Conservation (phyloP, 164 flowering plant species). For the Magnolia officinalis region DNA sequence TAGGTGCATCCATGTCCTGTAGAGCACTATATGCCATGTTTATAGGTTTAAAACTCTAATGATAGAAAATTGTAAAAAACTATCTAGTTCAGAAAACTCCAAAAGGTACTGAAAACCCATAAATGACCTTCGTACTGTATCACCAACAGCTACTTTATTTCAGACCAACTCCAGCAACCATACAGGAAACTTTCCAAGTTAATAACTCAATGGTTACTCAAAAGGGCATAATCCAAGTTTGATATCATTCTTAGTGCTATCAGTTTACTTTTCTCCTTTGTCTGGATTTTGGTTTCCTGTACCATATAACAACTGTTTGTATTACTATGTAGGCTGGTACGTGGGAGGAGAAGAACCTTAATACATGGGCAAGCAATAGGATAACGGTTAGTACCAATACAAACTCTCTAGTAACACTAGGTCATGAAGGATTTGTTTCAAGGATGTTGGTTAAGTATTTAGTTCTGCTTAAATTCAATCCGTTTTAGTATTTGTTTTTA, state of each 20-base stretch:
- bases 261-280: neutral
- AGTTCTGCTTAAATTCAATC: neutral
- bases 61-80: no score
- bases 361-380: conserved; percentile 74
- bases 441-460: neutral
- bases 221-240: no score
- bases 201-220: no score
- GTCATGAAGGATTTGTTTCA: neutral
- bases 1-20: no score
- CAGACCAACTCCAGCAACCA: no score
- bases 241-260: neutral
- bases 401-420: neutral
- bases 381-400: conserved; percentile 56
- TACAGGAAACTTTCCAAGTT: no score
- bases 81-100: no score
- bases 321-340: conserved; percentile 73
- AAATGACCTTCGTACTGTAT: no score
- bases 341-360: conserved; percentile 94
- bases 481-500: neutral
- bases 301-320: neutral
- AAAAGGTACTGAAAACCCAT: no score
- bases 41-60: no score
- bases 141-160: no score
- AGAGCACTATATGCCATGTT: no score
- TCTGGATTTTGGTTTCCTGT: neutral